These are phyloP conservation scores for Fusarium brevicatenulatum DNA, from an alignment of 2,329 filamentous ascomycete species.

Conservation along the genomic window DNA sequence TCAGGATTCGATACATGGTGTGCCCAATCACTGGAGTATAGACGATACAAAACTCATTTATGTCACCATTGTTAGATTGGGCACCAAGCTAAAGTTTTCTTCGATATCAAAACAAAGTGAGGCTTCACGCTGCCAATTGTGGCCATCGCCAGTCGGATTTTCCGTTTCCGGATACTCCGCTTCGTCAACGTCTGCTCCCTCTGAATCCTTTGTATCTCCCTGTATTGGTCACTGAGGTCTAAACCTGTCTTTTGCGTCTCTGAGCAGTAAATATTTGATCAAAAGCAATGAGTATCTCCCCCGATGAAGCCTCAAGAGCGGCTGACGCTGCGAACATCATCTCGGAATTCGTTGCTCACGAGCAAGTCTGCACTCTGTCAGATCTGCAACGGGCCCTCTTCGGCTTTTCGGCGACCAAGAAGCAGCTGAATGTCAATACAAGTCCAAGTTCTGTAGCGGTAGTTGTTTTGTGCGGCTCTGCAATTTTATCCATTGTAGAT, in stretches of 20 bases:
- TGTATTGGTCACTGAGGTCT: too few relatives aligned
- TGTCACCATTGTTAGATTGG: not conserved
- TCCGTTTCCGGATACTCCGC: constrained; percentile 28
- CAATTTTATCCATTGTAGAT: constrained; percentile 28
- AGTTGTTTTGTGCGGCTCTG: constrained; percentile 34
- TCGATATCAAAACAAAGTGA: not conserved
- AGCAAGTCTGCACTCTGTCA: constrained; percentile 12
- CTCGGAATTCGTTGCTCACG: constrained; percentile 27
- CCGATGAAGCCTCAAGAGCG: not conserved
- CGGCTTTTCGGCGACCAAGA: not conserved
- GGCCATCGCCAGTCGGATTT: not conserved
- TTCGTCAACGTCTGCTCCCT: not conserved
- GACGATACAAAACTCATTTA: not conserved
- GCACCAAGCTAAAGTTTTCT: not conserved
- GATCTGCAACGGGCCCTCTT: constrained; percentile 16
- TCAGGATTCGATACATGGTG: not conserved
- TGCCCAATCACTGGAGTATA: not conserved
- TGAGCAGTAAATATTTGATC: not conserved
- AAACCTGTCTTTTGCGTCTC: not conserved
- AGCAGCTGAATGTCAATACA: not conserved
- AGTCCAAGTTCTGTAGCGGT: not conserved
- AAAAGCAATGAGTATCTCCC: not conserved
- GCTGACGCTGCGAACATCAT: constrained; percentile 22
- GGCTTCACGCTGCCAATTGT: not conserved
- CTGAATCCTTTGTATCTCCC: not conserved